Base-by-base conservation (phyloP, 2,329 filamentous ascomycete genomes). In the Monilinia vaccinii-corymbosi region DNA sequence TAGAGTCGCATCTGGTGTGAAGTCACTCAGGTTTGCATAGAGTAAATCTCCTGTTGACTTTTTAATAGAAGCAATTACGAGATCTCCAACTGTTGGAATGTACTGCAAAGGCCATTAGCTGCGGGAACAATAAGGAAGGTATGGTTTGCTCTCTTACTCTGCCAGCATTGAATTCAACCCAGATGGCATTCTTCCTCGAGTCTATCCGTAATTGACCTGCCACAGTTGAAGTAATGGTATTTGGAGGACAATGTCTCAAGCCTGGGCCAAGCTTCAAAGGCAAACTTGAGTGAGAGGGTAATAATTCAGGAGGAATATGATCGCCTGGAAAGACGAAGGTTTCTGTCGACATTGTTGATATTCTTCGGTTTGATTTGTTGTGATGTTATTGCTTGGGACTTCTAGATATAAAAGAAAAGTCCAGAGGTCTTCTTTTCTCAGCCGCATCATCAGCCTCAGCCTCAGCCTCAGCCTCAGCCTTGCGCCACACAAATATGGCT, bases 51-150 rank as follows among this genome's bases (percentile, higher is more conserved):
- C 78, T 55, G 85, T 81, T 59, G 85, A 86, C 72, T 87, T 88
- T 70, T 89, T 84, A 67, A 97, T 80, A 65, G 89, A 91, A 61
- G 90, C 92, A 71, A 99, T 89, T 65, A 97, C 86, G 51, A 96
- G 83, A 73, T 99, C 94, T 71, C 87, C 87, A n/a, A 81, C 77
- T 21, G 84, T 81, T 14, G 94, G 91, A 40, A 84, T 79, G 71
- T 97, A 99, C 83, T 94, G 70, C 75, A 67, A 13, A 31, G 14
- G 48, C n/a, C 57, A 34, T 62, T 56, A 63, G 61, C 16, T 18
- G 11, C 3, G 16, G 14, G 32, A 31, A 16, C 21, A 16, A 56
- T 3, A 31, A 13, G 36, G 32, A 36, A 7, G 21, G 21, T 14
- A 34, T 42, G 2, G 46, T 23, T 44, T 44, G 1, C 18, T 52